Base-by-base conservation (phyloP, 345 rosid species). In the Abelmoschus esculentus region DNA sequence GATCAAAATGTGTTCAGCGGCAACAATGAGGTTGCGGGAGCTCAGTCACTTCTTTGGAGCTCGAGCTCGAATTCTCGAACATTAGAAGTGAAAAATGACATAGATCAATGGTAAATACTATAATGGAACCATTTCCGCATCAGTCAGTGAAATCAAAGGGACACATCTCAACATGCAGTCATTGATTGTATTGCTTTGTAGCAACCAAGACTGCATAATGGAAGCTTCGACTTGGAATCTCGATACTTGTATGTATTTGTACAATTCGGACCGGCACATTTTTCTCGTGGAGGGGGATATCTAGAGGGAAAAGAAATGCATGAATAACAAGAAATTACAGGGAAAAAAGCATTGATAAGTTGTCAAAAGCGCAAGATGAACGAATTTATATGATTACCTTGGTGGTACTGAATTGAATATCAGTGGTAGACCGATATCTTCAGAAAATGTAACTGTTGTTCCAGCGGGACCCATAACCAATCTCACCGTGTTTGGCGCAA, bases 171-270 rank as follows among this genome's bases (percentile, higher is more conserved):
- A 73, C 80, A 78, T 44, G 78, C 56, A 49, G 69, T 34, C 53
- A 61, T 80, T 59, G 57, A 84, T 63, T 78, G 86, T 55, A 84
- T 63, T 55, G 92, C 92, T 73, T 77, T 88, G 83, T 88, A 90
- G 78, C 97, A 90, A 53, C 73, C 59, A 28, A 90, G 85, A 75
- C 97, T 90, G 77, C 97, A 90, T 1, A 90, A 72, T 26, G 95
- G 97, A 70, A 86, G 92, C 80, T 83, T 86, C 10, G 95, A 84
- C 75, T 86, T 85, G 40, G 95, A 85, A 69, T 90, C 97, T 9
- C 95, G 78, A 38, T 90, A 90, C 76, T 78, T 90, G 82, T 84
- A 88, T 3, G 84, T 76, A 66, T 85, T 88, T 46, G 84, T 74
- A 75, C 97, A 90, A 12, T 85, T 83, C 36, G 95, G 92, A 47